Evolutionary conservation across 1,284 basidiomycete genomes (phyloP).

Genomic region (Ustanciosporium gigantosporum): DNA sequence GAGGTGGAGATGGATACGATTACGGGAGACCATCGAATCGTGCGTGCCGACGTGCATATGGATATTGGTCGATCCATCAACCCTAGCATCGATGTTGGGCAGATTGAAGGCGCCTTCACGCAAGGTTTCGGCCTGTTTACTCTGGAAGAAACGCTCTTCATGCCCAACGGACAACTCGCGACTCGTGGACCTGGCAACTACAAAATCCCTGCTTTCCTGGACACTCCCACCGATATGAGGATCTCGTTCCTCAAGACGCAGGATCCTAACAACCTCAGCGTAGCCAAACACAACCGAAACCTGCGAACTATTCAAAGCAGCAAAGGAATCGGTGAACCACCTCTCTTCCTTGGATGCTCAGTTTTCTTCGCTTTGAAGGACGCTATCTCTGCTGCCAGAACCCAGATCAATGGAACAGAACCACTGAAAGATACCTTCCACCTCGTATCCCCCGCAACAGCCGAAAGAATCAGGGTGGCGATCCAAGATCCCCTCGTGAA

Average conservation of each 20-base stretch:
- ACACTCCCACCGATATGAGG: conserved; percentile 60
- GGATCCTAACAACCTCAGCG: conserved; percentile 16
- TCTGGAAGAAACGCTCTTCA: conserved; percentile 60
- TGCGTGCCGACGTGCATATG: conserved; percentile 56
- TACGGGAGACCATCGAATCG: conserved; percentile 58
- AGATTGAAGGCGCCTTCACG: conserved; percentile 59
- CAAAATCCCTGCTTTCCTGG: conserved; percentile 61
- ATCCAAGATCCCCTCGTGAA: conserved; percentile 51
- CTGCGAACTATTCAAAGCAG: conserved; percentile 55
- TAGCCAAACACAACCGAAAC: conserved; percentile 24
- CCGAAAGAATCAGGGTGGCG: conserved; percentile 59
- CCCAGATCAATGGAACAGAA: conserved; percentile 37
- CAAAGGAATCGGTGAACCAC: conserved; percentile 58
- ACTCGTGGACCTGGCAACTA: conserved; percentile 60
- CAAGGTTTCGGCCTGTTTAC: conserved; percentile 57
- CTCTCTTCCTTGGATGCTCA: conserved; percentile 58
- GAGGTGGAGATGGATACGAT: conserved; percentile 62
- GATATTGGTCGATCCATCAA: conserved; percentile 61
- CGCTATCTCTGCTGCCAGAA: conserved; percentile 54
- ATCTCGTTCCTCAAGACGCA: conserved; percentile 57
- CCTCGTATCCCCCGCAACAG: conserved; percentile 58
- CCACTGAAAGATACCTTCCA: conserved; percentile 26
- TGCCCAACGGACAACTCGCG: conserved; percentile 57
- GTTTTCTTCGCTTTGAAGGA: conserved; percentile 60
- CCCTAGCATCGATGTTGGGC: conserved; percentile 62